These are phyloP conservation scores for Trichothecium sympodiale DNA, from an alignment of 2,329 filamentous ascomycete genomes.

Conservation along the genomic window DNA sequence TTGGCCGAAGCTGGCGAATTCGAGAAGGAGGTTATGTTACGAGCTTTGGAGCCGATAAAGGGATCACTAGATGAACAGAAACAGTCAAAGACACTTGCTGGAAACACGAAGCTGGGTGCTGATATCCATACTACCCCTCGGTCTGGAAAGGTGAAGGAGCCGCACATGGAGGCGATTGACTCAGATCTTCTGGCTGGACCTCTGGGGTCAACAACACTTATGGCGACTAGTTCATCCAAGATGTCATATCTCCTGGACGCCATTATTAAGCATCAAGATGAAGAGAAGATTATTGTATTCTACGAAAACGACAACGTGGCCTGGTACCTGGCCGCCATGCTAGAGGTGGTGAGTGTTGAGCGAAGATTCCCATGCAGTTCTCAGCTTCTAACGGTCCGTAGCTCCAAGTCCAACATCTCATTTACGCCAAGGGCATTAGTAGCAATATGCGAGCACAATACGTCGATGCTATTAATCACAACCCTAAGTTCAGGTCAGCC, in stretches of 20 bases:
- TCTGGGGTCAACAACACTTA: constrained; percentile 48
- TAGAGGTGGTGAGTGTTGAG: constrained; percentile 51
- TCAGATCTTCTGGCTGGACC: constrained; percentile 25
- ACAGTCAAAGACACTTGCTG: constrained; percentile 19
- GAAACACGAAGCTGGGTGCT: constrained; percentile 32
- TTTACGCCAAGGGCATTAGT: constrained; percentile 54
- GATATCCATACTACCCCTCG: constrained; percentile 22
- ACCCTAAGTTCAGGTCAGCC: constrained; percentile 43
- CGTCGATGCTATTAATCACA: constrained; percentile 66
- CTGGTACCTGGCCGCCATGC: constrained; percentile 71
- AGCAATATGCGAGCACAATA: constrained; percentile 59
- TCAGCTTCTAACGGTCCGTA: constrained; percentile 13
- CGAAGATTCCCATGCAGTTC: neutral
- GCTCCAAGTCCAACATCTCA: constrained; percentile 50
- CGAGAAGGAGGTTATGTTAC: neutral
- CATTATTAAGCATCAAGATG: constrained; percentile 53
- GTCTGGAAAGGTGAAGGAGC: constrained; percentile 4
- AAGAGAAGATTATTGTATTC: constrained; percentile 85
- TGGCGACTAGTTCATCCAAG: constrained; percentile 80
- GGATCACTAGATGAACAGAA: neutral
- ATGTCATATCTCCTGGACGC: constrained; percentile 73
- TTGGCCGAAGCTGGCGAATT: constrained; percentile 22
- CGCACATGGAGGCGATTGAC: constrained; percentile 10
- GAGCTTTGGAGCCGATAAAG: neutral
- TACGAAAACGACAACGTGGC: constrained; percentile 83